These are phyloP conservation scores for Acrodontium crateriforme DNA, from an alignment of 2,329 filamentous ascomycete genomes.

Conservation along the genomic window DNA sequence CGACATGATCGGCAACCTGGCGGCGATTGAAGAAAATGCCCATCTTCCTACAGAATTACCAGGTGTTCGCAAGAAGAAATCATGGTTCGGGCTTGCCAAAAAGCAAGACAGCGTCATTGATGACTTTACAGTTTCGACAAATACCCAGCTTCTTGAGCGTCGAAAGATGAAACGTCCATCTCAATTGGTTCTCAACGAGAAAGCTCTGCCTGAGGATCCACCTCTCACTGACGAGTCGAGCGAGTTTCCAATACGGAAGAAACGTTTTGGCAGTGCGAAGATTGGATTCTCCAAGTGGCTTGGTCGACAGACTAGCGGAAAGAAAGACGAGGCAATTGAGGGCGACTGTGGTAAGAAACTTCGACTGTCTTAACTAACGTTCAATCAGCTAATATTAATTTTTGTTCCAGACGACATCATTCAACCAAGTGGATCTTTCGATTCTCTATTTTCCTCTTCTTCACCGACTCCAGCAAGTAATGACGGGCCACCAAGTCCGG, in stretches of 20 bases:
- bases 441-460: constrained; percentile 19
- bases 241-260: constrained; percentile 32
- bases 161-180: constrained; percentile 9
- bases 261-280: constrained; percentile 23
- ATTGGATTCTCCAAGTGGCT: constrained; percentile 40
- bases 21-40: constrained; percentile 17
- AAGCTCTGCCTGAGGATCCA: constrained; percentile 19
- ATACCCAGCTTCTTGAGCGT: constrained; percentile 5
- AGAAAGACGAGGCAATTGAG: constrained; percentile 10
- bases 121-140: constrained; percentile 1
- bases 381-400: too few relatives aligned
- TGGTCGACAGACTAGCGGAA: constrained; percentile 32
- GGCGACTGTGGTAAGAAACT: constrained; percentile 9
- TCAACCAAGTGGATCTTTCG: constrained; percentile 10
- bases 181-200: constrained; percentile 17
- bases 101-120: constrained; percentile 6
- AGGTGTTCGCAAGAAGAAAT: constrained; percentile 29
- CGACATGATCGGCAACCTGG: constrained; percentile 11
- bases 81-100: constrained; percentile 30
- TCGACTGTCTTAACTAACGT: too few relatives aligned
- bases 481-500: constrained; percentile 29
- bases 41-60: constrained; percentile 11
- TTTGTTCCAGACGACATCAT: too few relatives aligned
- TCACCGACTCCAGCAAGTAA: constrained; percentile 33
- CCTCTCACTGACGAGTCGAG: constrained; percentile 21